These are phyloP conservation scores for Pinus albicaulis DNA, from an alignment of 75 land plant genomes.

Conservation along the genomic window DNA sequence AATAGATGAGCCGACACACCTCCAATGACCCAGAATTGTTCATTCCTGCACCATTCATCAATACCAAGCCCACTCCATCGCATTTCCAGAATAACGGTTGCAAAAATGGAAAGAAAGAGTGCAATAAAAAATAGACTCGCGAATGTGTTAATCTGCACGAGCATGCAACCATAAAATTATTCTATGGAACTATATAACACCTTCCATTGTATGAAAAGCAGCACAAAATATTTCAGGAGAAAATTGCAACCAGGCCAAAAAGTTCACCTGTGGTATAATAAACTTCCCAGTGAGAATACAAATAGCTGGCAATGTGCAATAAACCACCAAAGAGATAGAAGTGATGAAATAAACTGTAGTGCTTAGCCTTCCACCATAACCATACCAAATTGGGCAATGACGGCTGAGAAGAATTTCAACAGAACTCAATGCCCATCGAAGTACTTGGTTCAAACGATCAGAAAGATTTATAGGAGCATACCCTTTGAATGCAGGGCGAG, in stretches of 20 bases:
- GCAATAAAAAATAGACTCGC: conserved; percentile 54
- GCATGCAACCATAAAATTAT: neutral
- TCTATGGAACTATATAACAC: neutral
- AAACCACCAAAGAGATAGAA: neutral
- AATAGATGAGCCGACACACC: too few species aligned
- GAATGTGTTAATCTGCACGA: conserved; percentile 45
- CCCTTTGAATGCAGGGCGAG: conserved; percentile 80
- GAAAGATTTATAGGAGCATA: conserved; percentile 88
- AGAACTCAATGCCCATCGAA: conserved; percentile 32
- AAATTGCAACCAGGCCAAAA: conserved; percentile 75
- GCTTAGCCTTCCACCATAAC: too few species aligned
- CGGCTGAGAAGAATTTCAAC: too few species aligned
- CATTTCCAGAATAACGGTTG: conserved; percentile 66
- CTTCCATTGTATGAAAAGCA: too few species aligned
- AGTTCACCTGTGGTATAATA: conserved; percentile 60
- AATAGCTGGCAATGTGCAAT: conserved; percentile 75
- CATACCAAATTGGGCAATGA: too few species aligned
- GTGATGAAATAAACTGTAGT: neutral
- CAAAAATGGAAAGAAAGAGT: conserved; percentile 63
- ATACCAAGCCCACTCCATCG: conserved; percentile 71
- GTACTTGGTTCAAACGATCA: conserved; percentile 85
- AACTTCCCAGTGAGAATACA: conserved; percentile 70
- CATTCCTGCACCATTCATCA: too few species aligned
- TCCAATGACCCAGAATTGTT: too few species aligned
- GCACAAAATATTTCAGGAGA: too few species aligned